A percentile compares a stretch with the other conserved stretches of the same genome.
These are phyloP conservation scores for Penicillium sp. DNA, from an alignment of 2,329 filamentous ascomycete genomes.

Conservation along the genomic window DNA sequence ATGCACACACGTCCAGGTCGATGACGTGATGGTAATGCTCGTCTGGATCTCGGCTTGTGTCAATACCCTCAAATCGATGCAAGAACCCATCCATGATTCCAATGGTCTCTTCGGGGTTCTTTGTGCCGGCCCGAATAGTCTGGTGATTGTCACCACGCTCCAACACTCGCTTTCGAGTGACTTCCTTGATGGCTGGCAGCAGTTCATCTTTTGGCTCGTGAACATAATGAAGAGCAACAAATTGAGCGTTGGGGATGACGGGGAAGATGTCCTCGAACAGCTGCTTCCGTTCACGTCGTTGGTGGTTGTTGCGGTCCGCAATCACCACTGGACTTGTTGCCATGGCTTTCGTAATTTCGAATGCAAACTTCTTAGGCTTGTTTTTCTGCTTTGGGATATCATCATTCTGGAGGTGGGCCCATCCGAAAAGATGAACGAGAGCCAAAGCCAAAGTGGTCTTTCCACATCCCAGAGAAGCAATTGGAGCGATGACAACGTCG, in stretches of 20 bases:
- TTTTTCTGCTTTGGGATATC: conserved; percentile 78
- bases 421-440: conserved; percentile 78
- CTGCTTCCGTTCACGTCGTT: conserved; percentile 83
- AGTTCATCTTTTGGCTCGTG: conserved; percentile 65
- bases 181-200: conserved; percentile 69
- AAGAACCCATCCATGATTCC: conserved; percentile 96
- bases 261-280: conserved; percentile 75
- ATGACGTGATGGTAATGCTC: conserved; percentile 81
- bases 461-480: conserved; percentile 92
- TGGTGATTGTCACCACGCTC: conserved; percentile 94
- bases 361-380: conserved; percentile 76
- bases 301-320: conserved; percentile 93
- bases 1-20: conserved; percentile 73
- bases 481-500: conserved; percentile 81
- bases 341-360: conserved; percentile 66
- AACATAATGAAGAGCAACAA: conserved; percentile 86
- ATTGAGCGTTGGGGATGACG: conserved; percentile 62
- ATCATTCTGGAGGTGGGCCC: conserved; percentile 95
- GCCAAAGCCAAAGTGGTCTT: conserved; percentile 92
- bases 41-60: conserved; percentile 69
- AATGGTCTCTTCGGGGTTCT: conserved; percentile 71
- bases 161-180: conserved; percentile 78
- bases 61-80: conserved; percentile 76
- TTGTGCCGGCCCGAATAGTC: conserved; percentile 84
- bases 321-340: conserved; percentile 70